Evolutionary conservation across 164 flowering plant genomes (phyloP).

Genomic region (Hamamelis virginiana): DNA sequence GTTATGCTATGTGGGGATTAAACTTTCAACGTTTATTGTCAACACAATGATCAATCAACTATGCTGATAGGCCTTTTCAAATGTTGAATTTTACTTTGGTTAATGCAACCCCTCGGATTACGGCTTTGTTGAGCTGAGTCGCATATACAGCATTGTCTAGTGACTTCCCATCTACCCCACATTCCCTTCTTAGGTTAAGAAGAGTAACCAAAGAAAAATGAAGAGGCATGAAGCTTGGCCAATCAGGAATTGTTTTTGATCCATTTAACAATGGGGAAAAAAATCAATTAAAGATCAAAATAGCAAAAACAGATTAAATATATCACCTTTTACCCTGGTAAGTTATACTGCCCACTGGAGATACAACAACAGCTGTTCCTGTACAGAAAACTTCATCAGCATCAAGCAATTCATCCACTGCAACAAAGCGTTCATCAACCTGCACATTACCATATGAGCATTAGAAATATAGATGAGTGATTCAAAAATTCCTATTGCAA

Average conservation of each 20-base stretch:
- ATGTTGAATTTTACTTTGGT: no score
- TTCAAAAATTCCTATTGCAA: not conserved
- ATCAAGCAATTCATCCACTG: slow-evolving; percentile 78
- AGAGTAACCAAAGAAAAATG: no score
- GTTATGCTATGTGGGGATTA: no score
- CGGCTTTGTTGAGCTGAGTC: no score
- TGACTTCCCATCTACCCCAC: no score
- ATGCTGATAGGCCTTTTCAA: no score
- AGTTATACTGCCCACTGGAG: slow-evolving; percentile 88
- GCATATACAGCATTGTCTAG: no score
- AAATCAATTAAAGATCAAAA: not conserved
- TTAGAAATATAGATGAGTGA: not conserved
- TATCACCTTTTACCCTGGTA: slow-evolving; percentile 69
- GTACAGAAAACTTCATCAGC: slow-evolving; percentile 97
- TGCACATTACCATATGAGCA: slow-evolving; percentile 24
- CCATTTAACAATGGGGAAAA: not conserved
- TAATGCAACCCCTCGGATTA: no score
- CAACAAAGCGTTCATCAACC: slow-evolving; percentile 73
- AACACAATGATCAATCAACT: no score
- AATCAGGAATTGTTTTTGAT: not conserved
- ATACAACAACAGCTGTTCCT: slow-evolving; percentile 87
- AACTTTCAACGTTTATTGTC: no score
- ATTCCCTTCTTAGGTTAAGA: no score
- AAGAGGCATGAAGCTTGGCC: no score
- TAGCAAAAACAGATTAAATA: not conserved